Conservation (phyloP, 306 rosid species). For the Cicer judaicum region DNA sequence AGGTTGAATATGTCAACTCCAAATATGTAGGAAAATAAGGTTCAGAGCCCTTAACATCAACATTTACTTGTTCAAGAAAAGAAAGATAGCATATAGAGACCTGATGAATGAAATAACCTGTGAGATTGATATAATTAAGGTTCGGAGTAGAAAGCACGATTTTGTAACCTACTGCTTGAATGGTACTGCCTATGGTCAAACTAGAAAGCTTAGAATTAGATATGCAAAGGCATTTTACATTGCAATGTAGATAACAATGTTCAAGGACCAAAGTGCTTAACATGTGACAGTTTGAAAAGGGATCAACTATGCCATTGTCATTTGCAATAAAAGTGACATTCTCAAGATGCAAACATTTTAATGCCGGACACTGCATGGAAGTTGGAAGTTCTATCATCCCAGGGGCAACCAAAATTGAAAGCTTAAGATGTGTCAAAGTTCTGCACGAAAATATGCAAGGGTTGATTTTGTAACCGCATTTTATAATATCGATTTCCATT, state of each 20-base stretch:
- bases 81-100: constrained; percentile 24
- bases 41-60: constrained; percentile 11
- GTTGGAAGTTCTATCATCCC: constrained; percentile 19
- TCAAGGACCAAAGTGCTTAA: constrained; percentile 37
- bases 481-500: constrained; percentile 9
- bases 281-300: constrained; percentile 35
- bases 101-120: constrained; percentile 21
- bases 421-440: constrained; percentile 39
- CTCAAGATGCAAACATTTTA: constrained; percentile 31
- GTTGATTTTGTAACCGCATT: neutral
- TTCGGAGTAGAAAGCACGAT: constrained; percentile 40
- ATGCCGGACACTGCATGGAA: constrained; percentile 23
- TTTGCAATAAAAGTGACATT: constrained; percentile 14
- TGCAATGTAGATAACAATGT: neutral
- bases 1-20: neutral
- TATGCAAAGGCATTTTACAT: constrained; percentile 15
- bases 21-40: constrained; percentile 6
- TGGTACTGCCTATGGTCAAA: constrained; percentile 32
- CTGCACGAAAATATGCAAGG: constrained; percentile 13
- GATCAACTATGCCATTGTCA: constrained; percentile 33
- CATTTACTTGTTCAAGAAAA: constrained; percentile 38
- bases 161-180: constrained; percentile 19
- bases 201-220: constrained; percentile 37
- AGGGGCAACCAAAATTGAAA: constrained; percentile 12
- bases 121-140: constrained; percentile 8